A percentile compares a stretch with the other conserved stretches of the same genome.
Evolutionary conservation across 2,329 filamentous ascomycete species (phyloP).

Genomic region (Biscogniauxia sp.): DNA sequence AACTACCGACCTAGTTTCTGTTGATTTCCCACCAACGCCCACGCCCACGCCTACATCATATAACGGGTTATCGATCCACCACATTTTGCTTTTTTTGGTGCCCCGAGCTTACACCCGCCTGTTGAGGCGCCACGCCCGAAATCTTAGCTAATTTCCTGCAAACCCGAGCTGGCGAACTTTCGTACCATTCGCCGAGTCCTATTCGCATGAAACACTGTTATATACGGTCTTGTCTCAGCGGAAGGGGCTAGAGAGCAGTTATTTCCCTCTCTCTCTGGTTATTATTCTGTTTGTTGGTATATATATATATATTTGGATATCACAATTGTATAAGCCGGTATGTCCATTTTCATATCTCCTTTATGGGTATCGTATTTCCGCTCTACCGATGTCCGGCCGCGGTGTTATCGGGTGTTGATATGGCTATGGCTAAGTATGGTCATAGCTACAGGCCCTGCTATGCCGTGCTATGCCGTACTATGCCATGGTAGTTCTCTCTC

Average conservation of each 20-base stretch:
- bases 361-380: background rate
- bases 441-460: no score
- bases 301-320: background rate
- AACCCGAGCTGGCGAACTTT: background rate
- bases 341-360: background rate
- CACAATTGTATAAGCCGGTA: background rate
- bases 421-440: background rate
- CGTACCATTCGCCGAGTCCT: background rate
- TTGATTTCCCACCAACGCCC: background rate
- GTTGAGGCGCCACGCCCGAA: background rate
- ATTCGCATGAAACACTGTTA: background rate
- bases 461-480: no score
- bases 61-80: background rate
- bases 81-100: slow-evolving; percentile 9
- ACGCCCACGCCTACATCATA: background rate
- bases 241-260: background rate
- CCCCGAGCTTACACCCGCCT: background rate
- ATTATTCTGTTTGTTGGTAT: background rate
- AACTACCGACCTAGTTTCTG: background rate
- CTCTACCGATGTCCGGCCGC: background rate
- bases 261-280: background rate
- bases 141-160: background rate
- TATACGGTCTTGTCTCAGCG: background rate
- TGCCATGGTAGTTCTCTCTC: background rate
- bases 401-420: no score